Base-by-base conservation (phyloP, 306 rosid species). In the Alnus rubra region DNA sequence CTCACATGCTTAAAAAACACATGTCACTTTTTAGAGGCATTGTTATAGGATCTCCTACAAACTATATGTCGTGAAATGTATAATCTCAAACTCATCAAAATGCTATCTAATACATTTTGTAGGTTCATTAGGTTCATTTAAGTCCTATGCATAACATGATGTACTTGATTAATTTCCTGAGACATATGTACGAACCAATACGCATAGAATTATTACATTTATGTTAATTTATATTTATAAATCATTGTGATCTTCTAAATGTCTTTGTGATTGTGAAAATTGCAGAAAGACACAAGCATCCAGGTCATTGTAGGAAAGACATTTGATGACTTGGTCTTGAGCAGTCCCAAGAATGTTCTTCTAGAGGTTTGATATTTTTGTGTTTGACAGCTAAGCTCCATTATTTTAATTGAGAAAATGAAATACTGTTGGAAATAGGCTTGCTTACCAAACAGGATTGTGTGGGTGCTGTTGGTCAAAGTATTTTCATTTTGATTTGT, bases 221-320 rank as follows among this genome's bases (percentile, higher is more conserved):
- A 18, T 44, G 68, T 80, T 55, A 52, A 63, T 64, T 58, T 18
- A 19, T 67, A 70, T 63, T 58, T 55, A 44, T 16, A 33, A 49
- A 8, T 60, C 15, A 2, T n/a, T 45, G 51, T 31, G 18, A 50
- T 69, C 47, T 69, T 80, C 71, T 52, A 51, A 31, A 76, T 49
- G 71, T 79, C 47, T 28, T 28, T 47, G 50, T 55, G 76, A 72
- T 69, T 59, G 71, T 42, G 55, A 52, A 81, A 82, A 80, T 82
- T 81, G 89, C 96, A 95, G 98, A 80, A 77, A 55, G 89, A 89
- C 73, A 94, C 91, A 58, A 89, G 67, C 19, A 77, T 93, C 82
- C 89, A 79, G 52, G 75, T 80, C 78, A 45, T 88, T 65, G 99
- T 93, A 2, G 98, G 98, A 78, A 95, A 77, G 85, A 89, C 88